phyloP scores from a whole-genome alignment of 1,139 yeast species.

The Debaryomycetaceae sp. region DNA sequence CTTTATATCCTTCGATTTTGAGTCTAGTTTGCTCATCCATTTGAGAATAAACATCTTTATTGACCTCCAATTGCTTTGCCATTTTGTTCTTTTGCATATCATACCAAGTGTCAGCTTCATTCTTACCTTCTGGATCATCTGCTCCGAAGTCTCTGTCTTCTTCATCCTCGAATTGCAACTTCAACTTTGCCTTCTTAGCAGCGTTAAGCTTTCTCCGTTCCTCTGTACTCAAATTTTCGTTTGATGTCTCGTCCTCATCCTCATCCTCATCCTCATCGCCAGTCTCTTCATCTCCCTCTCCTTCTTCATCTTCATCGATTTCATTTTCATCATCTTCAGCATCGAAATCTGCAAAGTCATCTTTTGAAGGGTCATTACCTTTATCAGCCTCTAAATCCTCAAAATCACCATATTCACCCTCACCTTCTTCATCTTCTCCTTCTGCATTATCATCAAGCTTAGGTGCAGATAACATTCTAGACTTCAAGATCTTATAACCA shows the following conservation, averaged over 20 bases:
- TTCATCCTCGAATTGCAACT: slow-evolving; percentile 87
- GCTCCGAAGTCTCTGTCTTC: slow-evolving; percentile 76
- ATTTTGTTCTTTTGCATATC: slow-evolving; percentile 95
- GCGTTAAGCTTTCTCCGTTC: slow-evolving; percentile 80
- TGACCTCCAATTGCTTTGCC: slow-evolving; percentile 93
- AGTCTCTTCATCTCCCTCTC: slow-evolving; percentile 53
- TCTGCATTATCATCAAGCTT: slow-evolving; percentile 40
- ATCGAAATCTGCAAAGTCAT: slow-evolving; percentile 20
- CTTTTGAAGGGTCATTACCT: slow-evolving; percentile 7
- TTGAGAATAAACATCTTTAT: slow-evolving; percentile 70
- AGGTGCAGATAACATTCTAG: slow-evolving; percentile 70
- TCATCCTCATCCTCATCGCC: slow-evolving; percentile 32
- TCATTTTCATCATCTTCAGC: slow-evolving; percentile 29
- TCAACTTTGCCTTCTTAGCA: slow-evolving; percentile 80
- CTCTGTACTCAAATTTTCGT: slow-evolving; percentile 51
- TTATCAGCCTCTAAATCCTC: slow-evolving; percentile 62
- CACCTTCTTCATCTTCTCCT: slow-evolving; percentile 30
- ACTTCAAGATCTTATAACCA: slow-evolving; percentile 47
- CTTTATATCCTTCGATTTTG: slow-evolving; percentile 85
- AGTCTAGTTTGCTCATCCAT: slow-evolving; percentile 75
- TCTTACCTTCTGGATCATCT: slow-evolving; percentile 70
- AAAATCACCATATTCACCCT: slow-evolving; percentile 67
- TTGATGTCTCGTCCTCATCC: slow-evolving; percentile 33
- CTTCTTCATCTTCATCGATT: slow-evolving; percentile 45
- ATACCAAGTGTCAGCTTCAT: slow-evolving; percentile 92